Evolutionary conservation across 495 filamentous ascomycete genomes (phyloP).

Genomic region (Gamarada debralockiae): DNA sequence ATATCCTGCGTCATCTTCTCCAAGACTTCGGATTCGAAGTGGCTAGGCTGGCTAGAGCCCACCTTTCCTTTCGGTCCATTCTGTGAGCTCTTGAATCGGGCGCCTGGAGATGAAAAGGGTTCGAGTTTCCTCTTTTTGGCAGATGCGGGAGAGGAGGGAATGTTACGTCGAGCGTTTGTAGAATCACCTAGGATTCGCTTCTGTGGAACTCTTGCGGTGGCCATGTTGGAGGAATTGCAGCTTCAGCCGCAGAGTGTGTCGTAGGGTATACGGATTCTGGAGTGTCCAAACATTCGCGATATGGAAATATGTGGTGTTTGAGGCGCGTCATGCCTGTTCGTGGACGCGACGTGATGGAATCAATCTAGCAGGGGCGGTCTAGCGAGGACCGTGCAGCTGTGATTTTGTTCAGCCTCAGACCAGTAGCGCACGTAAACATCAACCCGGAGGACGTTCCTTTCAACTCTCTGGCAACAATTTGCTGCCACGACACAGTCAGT

Average conservation of each 20-base stretch:
- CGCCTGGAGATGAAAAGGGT: slow-evolving; percentile 43
- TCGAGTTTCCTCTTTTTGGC: slow-evolving; percentile 80
- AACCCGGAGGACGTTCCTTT: no score
- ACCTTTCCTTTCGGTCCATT: slow-evolving; percentile 55
- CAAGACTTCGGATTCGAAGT: slow-evolving; percentile 89
- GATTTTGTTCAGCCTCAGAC: no score
- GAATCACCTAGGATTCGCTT: slow-evolving; percentile 49
- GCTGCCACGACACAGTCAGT: no score
- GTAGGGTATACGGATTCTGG: background rate
- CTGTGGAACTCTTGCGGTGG: slow-evolving; percentile 39
- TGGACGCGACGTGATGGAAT: slow-evolving; percentile 9
- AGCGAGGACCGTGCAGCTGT: background rate
- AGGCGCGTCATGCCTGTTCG: slow-evolving; percentile 12
- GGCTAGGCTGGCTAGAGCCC: slow-evolving; percentile 77
- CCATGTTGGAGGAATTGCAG: slow-evolving; percentile 22
- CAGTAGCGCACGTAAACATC: no score
- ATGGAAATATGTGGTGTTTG: background rate
- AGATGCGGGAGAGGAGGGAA: slow-evolving; percentile 33
- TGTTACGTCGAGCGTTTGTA: slow-evolving; percentile 42
- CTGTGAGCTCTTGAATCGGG: slow-evolving; percentile 56
- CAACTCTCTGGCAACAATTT: no score
- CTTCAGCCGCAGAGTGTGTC: background rate
- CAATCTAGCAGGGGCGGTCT: background rate
- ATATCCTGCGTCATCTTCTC: slow-evolving; percentile 95
- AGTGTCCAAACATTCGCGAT: slow-evolving; percentile 7